A percentile compares a stretch with the other conserved stretches of the same genome.
These are phyloP conservation scores for Dioscorea alata DNA, from an alignment of 106 monocot genomes.

Conservation along the genomic window DNA sequence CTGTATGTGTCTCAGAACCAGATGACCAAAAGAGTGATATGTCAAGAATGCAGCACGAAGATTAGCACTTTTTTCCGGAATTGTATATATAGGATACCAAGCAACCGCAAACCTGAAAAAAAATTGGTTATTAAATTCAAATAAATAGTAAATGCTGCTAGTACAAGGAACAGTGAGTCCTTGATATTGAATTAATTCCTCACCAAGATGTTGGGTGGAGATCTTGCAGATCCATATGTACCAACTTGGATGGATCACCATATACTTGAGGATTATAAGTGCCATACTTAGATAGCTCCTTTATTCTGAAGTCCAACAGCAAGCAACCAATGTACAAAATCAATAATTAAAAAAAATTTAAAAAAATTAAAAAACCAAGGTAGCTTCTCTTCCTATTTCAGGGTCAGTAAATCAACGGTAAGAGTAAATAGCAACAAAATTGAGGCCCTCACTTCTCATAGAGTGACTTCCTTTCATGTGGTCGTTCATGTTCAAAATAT, in stretches of 20 bases:
- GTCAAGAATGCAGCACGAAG: conserved; percentile 28
- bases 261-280: conserved; percentile 10
- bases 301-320: conserved; percentile 16
- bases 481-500: conserved; percentile 23
- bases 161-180: too few species aligned
- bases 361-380: too few species aligned
- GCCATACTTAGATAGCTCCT: conserved; percentile 19
- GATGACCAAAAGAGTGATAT: conserved; percentile 31
- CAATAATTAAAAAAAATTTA: too few species aligned
- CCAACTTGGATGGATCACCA: conserved; percentile 24
- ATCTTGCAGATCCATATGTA: conserved; percentile 12
- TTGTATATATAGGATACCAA: conserved; percentile 36
- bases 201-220: conserved; percentile 28
- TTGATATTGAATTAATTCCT: neutral
- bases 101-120: conserved; percentile 24
- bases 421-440: neutral
- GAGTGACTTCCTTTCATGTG: conserved; percentile 16
- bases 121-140: too few species aligned
- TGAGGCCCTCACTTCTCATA: conserved; percentile 17
- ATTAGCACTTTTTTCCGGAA: conserved; percentile 17
- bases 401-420: too few species aligned
- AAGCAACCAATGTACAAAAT: neutral
- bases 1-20: neutral
- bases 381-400: too few species aligned
- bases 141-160: too few species aligned